Conservation (phyloP, 1,284 basidiomycete species). For the Lentinus polychrous region DNA sequence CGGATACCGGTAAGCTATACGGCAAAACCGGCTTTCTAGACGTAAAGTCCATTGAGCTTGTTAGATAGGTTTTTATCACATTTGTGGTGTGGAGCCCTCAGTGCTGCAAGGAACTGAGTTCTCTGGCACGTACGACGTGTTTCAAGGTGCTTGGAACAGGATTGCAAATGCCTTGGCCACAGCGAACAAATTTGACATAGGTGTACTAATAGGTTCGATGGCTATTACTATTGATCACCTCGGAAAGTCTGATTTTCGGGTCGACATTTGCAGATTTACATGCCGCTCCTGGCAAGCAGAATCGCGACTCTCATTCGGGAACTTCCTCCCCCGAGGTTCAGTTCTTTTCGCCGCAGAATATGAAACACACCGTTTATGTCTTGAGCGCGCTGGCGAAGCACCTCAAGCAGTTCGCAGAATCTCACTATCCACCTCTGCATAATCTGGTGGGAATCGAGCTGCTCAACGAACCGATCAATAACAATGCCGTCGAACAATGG, state of each 20-base stretch:
- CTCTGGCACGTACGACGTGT: slow-evolving; percentile 49
- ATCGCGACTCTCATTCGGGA: slow-evolving; percentile 59
- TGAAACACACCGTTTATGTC: slow-evolving; percentile 47
- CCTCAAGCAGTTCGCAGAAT: slow-evolving; percentile 32
- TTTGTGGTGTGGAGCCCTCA: slow-evolving; percentile 53
- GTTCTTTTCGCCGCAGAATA: slow-evolving; percentile 48
- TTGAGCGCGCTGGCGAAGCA: slow-evolving; percentile 40
- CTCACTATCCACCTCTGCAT: slow-evolving; percentile 32
- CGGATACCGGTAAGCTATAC: slow-evolving; percentile 63
- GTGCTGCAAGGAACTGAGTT: slow-evolving; percentile 75
- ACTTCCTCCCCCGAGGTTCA: slow-evolving; percentile 42
- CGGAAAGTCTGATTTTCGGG: slow-evolving; percentile 1
- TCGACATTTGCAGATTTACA: slow-evolving; percentile 47
- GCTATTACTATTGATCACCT: not conserved
- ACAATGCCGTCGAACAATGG: slow-evolving; percentile 52
- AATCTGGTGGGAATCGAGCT: slow-evolving; percentile 81
- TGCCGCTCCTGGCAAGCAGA: slow-evolving; percentile 75
- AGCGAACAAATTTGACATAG: slow-evolving; percentile 61
- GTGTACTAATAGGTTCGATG: slow-evolving; percentile 66
- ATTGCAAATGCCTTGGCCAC: slow-evolving; percentile 63
- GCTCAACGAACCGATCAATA: slow-evolving; percentile 71
- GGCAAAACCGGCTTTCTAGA: not conserved
- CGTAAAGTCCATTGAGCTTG: not conserved
- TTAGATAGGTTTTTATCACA: slow-evolving; percentile 77
- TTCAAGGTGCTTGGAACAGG: slow-evolving; percentile 66